Conservation (phyloP, 2,329 filamentous ascomycete genomes). For the Cryphonectria nitschkei region DNA sequence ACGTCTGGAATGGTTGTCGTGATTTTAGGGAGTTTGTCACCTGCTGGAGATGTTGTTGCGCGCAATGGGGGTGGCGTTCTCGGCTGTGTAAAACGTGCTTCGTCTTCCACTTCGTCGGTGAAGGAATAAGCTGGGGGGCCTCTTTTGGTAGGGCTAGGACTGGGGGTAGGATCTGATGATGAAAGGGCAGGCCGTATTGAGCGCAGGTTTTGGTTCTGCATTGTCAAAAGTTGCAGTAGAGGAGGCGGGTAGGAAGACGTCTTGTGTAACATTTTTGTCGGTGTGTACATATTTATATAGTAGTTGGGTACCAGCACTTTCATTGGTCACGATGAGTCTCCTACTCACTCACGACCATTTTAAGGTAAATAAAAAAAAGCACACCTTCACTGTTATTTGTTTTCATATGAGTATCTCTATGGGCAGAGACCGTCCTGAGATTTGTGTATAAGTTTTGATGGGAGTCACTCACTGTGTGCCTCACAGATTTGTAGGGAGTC, state of each 20-base stretch:
- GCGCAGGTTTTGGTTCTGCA: neutral
- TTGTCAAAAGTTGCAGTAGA: neutral
- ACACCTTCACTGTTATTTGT: too few species aligned
- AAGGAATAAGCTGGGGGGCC: neutral
- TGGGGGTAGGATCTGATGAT: neutral
- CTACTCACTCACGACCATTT: neutral
- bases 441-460: neutral
- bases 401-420: neutral
- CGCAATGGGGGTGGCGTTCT: neutral
- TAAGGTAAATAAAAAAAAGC: neutral
- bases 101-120: neutral
- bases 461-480: neutral
- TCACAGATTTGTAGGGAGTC: neutral
- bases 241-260: neutral
- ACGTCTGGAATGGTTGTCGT: neutral
- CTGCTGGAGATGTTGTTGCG: neutral
- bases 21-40: neutral
- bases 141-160: neutral
- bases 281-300: neutral
- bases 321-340: neutral
- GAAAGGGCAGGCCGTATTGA: too few species aligned
- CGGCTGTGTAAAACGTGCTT: neutral
- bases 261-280: neutral
- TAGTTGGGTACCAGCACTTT: neutral
- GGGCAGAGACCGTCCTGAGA: neutral